Base-by-base conservation (phyloP, 208 protist species). In the Crithidia bombi region DNA sequence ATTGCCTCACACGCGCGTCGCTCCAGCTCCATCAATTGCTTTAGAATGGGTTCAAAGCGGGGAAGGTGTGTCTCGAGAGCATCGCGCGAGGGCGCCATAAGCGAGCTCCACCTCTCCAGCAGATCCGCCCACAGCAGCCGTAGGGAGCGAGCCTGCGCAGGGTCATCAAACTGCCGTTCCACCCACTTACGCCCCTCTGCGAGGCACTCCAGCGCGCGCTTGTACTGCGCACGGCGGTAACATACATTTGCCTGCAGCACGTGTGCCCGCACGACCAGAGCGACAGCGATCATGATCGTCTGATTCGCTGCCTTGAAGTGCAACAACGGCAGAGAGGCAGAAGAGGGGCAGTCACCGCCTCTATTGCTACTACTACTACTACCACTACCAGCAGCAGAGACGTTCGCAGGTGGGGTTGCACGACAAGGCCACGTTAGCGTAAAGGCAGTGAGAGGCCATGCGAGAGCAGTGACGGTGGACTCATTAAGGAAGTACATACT, bases 181-280 rank as follows among this genome's bases (percentile, higher is more conserved):
- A 81, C 43, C 75, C 75, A 81, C 25, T 50, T 46, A 14, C 62
- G 70, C 21, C 57, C 69, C 46, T 81, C 75, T 9, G 68, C 74
- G 9, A 82, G 21, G 46, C 64, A 79, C 58, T 78, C 69, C 41
- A 86, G 64, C 3, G 78, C 76, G 39, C 70, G 70, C 26, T 49
- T 64, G 70, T 75, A 49, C 62, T 75, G 70, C 41, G 30, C 54
- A 17, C 70, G 70, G 10, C 70, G 70, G 36, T 69, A 36, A 23
- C 70, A 75, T 25, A 86, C 36, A 1, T 52, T 32, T 10, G 84
- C 76, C 50, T 75, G 69, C 50, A 90, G 69, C 9, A 81, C 56
- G 39, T 86, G 72, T 14, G 78, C 81, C 19, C 73, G 74, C 15
- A 86, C 69, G 25, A 90, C 43, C n/a, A 90, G 64, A 4, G 78